These are phyloP conservation scores for Dothideomycetes sp. DNA, from an alignment of 2,329 filamentous ascomycete genomes.

Conservation along the genomic window DNA sequence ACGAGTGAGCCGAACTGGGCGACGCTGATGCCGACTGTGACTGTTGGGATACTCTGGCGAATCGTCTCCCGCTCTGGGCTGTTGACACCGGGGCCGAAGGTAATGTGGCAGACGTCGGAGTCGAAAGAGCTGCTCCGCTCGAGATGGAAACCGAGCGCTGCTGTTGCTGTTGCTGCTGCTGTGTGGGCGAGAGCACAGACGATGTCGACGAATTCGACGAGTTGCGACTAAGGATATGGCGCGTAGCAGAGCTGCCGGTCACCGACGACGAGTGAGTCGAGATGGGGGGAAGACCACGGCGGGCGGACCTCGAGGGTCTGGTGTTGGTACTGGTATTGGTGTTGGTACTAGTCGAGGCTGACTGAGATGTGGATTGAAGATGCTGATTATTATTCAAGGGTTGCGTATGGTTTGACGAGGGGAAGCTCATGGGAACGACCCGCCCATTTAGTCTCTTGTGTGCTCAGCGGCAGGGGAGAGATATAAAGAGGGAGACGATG, in stretches of 20 bases:
- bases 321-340: constrained; percentile 40
- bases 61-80: constrained; percentile 45
- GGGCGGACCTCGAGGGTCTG: constrained; percentile 23
- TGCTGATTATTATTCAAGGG: constrained; percentile 35
- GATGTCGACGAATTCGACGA: constrained; percentile 47
- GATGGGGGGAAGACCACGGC: constrained; percentile 50
- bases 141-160: constrained; percentile 44
- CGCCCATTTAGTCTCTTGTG: constrained; percentile 21
- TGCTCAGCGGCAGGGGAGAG: constrained; percentile 8
- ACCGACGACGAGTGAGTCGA: constrained; percentile 39
- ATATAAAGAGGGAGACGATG: neutral
- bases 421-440: constrained; percentile 44
- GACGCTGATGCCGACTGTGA: constrained; percentile 51
- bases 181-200: constrained; percentile 45
- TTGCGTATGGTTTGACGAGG: constrained; percentile 33
- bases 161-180: constrained; percentile 47
- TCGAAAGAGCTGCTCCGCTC: constrained; percentile 42
- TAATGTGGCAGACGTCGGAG: constrained; percentile 48
- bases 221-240: constrained; percentile 43
- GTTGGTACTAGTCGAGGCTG: constrained; percentile 26
- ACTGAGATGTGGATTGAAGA: constrained; percentile 50
- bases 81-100: constrained; percentile 36
- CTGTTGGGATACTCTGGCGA: constrained; percentile 48
- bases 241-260: constrained; percentile 34
- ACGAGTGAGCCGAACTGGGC: constrained; percentile 33